Conservation (phyloP, 768 basidiomycete species). For the Boletus patriciae region DNA sequence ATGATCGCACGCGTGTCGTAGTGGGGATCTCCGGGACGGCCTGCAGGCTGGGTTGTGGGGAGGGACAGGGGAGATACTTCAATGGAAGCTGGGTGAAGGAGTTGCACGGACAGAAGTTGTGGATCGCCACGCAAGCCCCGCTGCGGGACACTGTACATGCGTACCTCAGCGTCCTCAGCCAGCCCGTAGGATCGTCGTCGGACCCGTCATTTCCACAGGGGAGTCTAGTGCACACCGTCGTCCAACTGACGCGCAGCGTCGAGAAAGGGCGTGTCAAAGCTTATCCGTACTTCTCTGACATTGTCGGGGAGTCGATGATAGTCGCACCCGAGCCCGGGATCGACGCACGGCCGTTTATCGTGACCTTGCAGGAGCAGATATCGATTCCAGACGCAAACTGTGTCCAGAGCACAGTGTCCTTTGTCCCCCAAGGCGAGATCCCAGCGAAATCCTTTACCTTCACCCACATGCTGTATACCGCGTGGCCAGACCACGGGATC, state of each 20-base stretch:
- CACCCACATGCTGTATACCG: constrained; percentile 68
- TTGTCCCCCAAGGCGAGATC: constrained; percentile 39
- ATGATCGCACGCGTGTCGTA: constrained; percentile 78
- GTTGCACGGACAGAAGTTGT: constrained; percentile 67
- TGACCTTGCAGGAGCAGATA: constrained; percentile 52
- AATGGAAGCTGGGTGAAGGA: constrained; percentile 90
- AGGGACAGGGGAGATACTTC: constrained; percentile 54
- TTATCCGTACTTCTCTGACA: constrained; percentile 69
- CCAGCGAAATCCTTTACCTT: constrained; percentile 48
- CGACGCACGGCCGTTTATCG: constrained; percentile 47
- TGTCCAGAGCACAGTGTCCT: constrained; percentile 58
- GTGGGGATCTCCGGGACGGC: constrained; percentile 34
- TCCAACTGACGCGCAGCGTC: constrained; percentile 76
- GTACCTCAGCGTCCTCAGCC: constrained; percentile 70
- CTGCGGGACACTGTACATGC: constrained; percentile 66
- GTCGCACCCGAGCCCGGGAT: constrained; percentile 47
- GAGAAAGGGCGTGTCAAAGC: constrained; percentile 75
- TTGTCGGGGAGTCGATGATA: constrained; percentile 52
- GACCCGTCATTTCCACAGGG: constrained; percentile 25
- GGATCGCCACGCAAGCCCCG: constrained; percentile 87
- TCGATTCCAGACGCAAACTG: constrained; percentile 58
- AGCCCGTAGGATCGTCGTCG: constrained; percentile 42
- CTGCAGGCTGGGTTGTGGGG: constrained; percentile 18
- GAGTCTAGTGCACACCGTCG: constrained; percentile 66
- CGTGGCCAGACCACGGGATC: constrained; percentile 88